Conservation (phyloP, 106 monocot species). For the Dendrobium catenatum region DNA sequence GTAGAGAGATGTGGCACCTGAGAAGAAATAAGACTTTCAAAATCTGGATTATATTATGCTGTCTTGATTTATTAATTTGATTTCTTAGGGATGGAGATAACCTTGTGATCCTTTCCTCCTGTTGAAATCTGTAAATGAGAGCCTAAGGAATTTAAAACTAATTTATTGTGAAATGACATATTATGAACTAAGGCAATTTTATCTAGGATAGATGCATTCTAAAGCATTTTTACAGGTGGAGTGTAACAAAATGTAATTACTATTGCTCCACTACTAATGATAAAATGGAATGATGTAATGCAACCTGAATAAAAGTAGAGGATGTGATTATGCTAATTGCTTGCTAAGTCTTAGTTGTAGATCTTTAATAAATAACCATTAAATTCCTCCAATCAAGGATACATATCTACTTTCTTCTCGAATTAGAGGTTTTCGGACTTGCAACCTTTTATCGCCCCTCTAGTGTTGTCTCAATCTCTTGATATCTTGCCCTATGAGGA, state of each 20-base stretch:
- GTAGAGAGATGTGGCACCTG: no score
- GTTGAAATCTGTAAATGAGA: not conserved
- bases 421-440: no score
- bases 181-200: not conserved
- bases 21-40: no score
- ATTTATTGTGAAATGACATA: not conserved
- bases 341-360: not conserved
- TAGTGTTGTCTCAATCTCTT: no score
- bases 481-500: no score
- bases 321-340: not conserved
- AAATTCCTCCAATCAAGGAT: no score
- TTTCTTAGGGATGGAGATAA: not conserved
- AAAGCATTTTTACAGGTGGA: not conserved
- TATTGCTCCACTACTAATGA: not conserved
- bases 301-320: not conserved
- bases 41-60: no score
- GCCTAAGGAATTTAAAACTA: not conserved
- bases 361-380: no score
- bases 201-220: not conserved
- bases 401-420: no score
- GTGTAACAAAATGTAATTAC: not conserved
- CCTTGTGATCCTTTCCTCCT: not conserved
- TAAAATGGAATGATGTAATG: not conserved
- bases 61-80: not conserved
- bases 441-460: no score